Evolutionary conservation across 2,329 filamentous ascomycete genomes (phyloP).

Genomic region (Stagonosporopsis tanaceti): DNA sequence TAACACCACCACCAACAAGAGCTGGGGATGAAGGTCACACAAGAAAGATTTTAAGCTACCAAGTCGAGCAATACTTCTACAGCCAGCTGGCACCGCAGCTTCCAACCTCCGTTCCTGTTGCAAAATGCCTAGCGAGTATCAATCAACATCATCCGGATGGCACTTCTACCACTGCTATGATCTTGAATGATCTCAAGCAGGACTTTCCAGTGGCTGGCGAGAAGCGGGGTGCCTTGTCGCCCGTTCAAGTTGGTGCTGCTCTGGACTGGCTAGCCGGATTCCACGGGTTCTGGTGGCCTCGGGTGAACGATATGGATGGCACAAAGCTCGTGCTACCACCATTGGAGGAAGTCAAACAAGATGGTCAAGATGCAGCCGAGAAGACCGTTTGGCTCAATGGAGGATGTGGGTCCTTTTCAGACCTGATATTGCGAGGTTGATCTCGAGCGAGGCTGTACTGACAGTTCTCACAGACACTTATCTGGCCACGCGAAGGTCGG

Average conservation of each 20-base stretch:
- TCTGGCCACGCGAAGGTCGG: constrained; percentile 67
- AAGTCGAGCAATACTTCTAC: constrained; percentile 74
- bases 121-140: constrained; percentile 59
- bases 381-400: constrained; percentile 67
- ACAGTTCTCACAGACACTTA: constrained; percentile 60
- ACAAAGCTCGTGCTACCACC: constrained; percentile 61
- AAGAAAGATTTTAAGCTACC: constrained; percentile 72
- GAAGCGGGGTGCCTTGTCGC: constrained; percentile 59
- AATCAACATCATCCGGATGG: constrained; percentile 48
- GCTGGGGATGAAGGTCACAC: constrained; percentile 66
- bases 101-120: constrained; percentile 55
- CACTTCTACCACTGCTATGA: constrained; percentile 58
- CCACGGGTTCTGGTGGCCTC: constrained; percentile 63
- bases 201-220: constrained; percentile 65
- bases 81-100: constrained; percentile 62
- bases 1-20: constrained; percentile 60
- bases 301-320: constrained; percentile 35
- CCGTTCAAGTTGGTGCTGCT: constrained; percentile 60
- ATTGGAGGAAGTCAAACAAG: constrained; percentile 58
- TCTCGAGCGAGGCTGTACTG: neutral
- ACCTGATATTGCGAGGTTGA: too few relatives aligned
- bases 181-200: constrained; percentile 65
- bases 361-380: constrained; percentile 31
- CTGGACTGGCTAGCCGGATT: constrained; percentile 71
- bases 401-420: constrained; percentile 52